Evolutionary conservation across 2,329 filamentous ascomycete species (phyloP), one percentile per base, ranked within the genome.

Genomic region (Ophiostoma himal-ulmi): DNA sequence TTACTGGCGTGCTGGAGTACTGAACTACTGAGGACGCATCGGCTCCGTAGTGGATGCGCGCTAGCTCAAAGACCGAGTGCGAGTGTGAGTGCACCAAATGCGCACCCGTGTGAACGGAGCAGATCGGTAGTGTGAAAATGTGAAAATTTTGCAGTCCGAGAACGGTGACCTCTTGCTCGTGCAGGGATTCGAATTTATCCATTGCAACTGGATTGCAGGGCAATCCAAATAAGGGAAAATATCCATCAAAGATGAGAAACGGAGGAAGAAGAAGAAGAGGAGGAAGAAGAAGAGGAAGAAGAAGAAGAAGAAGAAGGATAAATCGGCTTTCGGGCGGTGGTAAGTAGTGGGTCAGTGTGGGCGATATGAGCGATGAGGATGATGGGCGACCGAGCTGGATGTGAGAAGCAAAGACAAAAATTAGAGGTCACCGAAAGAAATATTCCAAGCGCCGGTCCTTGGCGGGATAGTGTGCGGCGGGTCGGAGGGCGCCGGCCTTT

Each of bases 141-240:
- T 62, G 57, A 62, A 62, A 62, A 62, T 20, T 62, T 62, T 62
- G 57, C 57, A 62, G 57, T 62, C 57, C 57, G 57, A 62, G 11
- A 62, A 62, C 57, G 57, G 57, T 62, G 26, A 20, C 57, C 57
- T 62, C 57, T 62, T 62, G 22, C 11, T 17, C 26, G 26, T 34
- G 26, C 57, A 62, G 57, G 57, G 57, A 62, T 62, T 62, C 57
- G 57, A 26, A 34, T 30, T 57, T 62, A 26, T 34, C 57, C 57
- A 62, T 62, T 62, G 57, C 57, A 22, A 57, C 52, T 57, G 52
- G 52, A 57, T 57, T 22, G 22, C 52, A 57, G 26, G 52, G n/a
- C 52, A 57, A 64, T 64, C 57, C 57, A 64, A 64, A 36, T 64
- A 62, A 36, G 57, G 14, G 57, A n/a, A 34, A 62, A 62, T 62